phyloP scores from a whole-genome alignment of 2,329 filamentous ascomycete genomes.

The Chrysoporthe austroafricana region DNA sequence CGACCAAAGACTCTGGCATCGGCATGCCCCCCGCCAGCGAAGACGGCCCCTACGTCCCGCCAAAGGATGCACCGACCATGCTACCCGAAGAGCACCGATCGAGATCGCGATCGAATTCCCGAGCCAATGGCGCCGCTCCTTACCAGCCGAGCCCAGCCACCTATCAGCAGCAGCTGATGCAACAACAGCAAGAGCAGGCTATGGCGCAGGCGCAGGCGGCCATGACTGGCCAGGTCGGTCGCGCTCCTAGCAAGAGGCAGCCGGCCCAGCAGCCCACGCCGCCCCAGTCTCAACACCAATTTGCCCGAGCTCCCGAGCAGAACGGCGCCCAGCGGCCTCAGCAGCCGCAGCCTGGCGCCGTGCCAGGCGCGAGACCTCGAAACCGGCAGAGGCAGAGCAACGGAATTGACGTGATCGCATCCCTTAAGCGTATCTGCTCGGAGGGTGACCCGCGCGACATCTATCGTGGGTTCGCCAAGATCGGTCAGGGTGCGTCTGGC shows the following conservation, averaged over 20 bases:
- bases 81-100: constrained; percentile 70
- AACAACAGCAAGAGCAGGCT: constrained; percentile 87
- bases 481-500: constrained; percentile 95
- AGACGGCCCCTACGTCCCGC: constrained; percentile 48
- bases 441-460: constrained; percentile 86
- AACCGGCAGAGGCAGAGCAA: constrained; percentile 79
- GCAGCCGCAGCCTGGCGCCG: constrained; percentile 41
- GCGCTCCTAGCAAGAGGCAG: constrained; percentile 75
- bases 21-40: constrained; percentile 65
- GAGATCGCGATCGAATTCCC: constrained; percentile 71
- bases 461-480: constrained; percentile 88
- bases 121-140: constrained; percentile 46
- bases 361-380: constrained; percentile 67
- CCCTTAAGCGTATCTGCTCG: constrained; percentile 87
- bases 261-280: constrained; percentile 54
- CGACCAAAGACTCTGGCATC: constrained; percentile 66
- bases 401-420: constrained; percentile 78
- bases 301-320: constrained; percentile 39
- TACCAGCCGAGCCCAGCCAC: constrained; percentile 50
- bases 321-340: constrained; percentile 42
- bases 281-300: constrained; percentile 57
- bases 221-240: constrained; percentile 70
- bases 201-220: constrained; percentile 79
- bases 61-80: constrained; percentile 62
- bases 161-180: constrained; percentile 67